Evolutionary conservation across 768 basidiomycete species (phyloP).

Genomic region (Mycena rebaudengoi): DNA sequence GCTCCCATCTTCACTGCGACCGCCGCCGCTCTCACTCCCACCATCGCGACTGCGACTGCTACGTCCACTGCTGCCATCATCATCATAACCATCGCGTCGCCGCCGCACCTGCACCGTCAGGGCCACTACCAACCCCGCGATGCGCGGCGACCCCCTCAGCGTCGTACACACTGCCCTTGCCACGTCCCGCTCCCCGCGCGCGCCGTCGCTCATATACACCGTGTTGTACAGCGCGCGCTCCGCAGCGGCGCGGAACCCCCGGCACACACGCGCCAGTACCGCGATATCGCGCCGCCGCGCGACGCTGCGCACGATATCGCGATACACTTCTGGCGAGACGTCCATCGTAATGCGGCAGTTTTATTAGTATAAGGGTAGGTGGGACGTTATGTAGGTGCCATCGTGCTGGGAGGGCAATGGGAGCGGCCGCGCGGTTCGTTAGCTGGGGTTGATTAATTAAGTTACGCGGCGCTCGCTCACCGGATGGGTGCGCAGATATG

Average conservation of each 20-base stretch:
- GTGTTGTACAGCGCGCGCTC: slow-evolving; percentile 70
- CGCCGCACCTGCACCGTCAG: slow-evolving; percentile 58
- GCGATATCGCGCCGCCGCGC: slow-evolving; percentile 62
- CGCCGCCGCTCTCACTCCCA: no score
- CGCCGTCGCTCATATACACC: slow-evolving; percentile 53
- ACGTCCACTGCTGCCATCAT: no score
- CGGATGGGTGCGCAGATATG: no score
- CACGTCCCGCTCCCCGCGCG: no score
- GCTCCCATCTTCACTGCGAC: no score
- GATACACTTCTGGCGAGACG: slow-evolving; percentile 66
- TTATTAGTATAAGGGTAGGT: no score
- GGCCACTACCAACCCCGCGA: slow-evolving; percentile 61
- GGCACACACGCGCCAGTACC: slow-evolving; percentile 65
- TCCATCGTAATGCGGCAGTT: slow-evolving; percentile 74
- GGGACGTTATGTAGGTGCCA: slow-evolving; percentile 3
- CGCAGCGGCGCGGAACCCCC: slow-evolving; percentile 59
- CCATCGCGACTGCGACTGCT: neutral
- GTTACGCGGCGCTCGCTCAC: no score
- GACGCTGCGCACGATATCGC: slow-evolving; percentile 62
- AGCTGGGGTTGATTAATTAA: no score
- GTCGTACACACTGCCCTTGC: slow-evolving; percentile 62
- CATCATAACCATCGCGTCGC: slow-evolving; percentile 34
- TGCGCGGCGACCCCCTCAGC: slow-evolving; percentile 53
- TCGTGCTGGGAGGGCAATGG: slow-evolving; percentile 1
- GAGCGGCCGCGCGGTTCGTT: no score